Evolutionary conservation across 2,329 filamentous ascomycete genomes (phyloP).

Genomic region (Paecilomyces sp.): DNA sequence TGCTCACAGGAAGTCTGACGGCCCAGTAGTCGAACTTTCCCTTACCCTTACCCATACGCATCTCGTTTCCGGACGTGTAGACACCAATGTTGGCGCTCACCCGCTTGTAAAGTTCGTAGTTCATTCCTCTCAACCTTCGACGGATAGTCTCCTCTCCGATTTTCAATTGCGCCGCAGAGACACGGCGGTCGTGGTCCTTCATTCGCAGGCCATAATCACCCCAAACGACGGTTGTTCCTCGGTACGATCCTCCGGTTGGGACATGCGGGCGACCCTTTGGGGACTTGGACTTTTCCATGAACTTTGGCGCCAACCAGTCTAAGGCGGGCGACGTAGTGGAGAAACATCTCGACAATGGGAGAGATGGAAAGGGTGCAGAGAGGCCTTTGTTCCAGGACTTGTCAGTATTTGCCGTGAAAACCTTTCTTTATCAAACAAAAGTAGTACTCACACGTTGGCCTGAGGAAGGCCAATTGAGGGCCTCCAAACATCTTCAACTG

Average conservation of each 20-base stretch:
- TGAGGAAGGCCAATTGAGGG: conserved; percentile 25
- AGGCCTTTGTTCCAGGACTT: conserved; percentile 9
- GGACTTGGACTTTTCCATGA: conserved; percentile 78
- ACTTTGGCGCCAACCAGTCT: conserved; percentile 76
- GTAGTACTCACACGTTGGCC: conserved; percentile 25
- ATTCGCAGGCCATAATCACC: conserved; percentile 93
- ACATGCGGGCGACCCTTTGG: conserved; percentile 82
- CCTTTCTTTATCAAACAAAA: conserved; percentile 1
- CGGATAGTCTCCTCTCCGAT: conserved; percentile 93
- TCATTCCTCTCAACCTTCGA: conserved; percentile 76
- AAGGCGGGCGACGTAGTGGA: conserved; percentile 57
- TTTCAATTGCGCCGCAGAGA: conserved; percentile 79
- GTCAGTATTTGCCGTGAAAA: conserved; percentile 12
- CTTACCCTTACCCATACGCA: conserved; percentile 99
- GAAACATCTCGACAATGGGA: conserved; percentile 55
- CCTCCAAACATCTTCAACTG: conserved; percentile 29
- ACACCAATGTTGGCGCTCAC: conserved; percentile 91
- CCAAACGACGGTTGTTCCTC: conserved; percentile 93
- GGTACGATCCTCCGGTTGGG: conserved; percentile 79
- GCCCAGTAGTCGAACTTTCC: conserved; percentile 97
- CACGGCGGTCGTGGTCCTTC: conserved; percentile 84
- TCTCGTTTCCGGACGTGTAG: conserved; percentile 91
- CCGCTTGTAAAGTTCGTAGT: conserved; percentile 86
- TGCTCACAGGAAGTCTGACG: conserved; percentile 78
- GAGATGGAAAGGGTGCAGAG: conserved; percentile 14